These are phyloP conservation scores for Kodamaea restingae DNA, from an alignment of 805 yeast genomes.

Conservation along the genomic window DNA sequence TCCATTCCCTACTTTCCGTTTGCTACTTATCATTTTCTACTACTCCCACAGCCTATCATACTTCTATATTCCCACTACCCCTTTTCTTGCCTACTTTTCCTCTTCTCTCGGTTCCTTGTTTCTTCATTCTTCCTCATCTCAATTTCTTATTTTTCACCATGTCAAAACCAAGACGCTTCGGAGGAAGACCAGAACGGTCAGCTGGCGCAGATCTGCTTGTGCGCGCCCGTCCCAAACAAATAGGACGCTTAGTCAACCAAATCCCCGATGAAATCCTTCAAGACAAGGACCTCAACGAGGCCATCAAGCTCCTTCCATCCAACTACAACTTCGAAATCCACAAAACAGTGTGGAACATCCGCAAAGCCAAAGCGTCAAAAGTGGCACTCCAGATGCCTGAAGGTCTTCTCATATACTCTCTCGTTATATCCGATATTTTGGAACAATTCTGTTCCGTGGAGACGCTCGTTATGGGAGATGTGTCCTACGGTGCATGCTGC, in stretches of 20 bases:
- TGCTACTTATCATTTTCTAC: too few relatives aligned
- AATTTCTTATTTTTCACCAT: not conserved
- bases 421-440: constrained; percentile 85
- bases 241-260: constrained; percentile 71
- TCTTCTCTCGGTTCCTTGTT: not conserved
- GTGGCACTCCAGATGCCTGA: constrained; percentile 98
- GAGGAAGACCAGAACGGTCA: constrained; percentile 40
- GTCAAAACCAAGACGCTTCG: constrained; percentile 50
- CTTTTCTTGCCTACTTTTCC: too few relatives aligned
- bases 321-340: constrained; percentile 96
- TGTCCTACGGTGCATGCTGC: constrained; percentile 97
- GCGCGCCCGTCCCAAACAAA: constrained; percentile 19
- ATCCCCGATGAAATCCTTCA: constrained; percentile 82
- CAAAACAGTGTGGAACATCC: constrained; percentile 91
- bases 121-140: not conserved
- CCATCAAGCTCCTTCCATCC: constrained; percentile 75
- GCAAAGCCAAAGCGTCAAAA: constrained; percentile 66
- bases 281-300: constrained; percentile 78
- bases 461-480: constrained; percentile 96
- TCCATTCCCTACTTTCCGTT: too few relatives aligned
- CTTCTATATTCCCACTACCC: too few relatives aligned
- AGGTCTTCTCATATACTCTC: constrained; percentile 82
- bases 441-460: constrained; percentile 89
- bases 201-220: constrained; percentile 15
- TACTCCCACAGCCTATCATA: too few relatives aligned